Evolutionary conservation across 305 asterid species (phyloP).

Genomic region (Fraxinus angustifolia): DNA sequence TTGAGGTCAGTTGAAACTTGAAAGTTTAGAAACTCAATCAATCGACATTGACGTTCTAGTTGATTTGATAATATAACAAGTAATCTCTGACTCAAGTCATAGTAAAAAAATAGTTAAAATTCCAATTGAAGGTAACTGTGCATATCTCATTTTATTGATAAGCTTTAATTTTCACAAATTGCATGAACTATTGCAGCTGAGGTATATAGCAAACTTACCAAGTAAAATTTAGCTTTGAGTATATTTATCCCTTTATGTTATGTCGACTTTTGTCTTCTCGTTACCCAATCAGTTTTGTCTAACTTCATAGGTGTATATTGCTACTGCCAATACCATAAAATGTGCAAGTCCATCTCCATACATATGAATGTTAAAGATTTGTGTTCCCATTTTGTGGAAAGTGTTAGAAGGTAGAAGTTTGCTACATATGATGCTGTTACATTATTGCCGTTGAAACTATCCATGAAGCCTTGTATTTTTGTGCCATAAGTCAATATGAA

Average conservation of each 20-base stretch:
- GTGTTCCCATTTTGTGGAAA: background rate
- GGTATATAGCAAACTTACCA: background rate
- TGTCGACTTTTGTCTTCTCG: background rate
- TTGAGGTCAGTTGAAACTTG: constrained; percentile 60
- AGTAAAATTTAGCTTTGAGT: background rate
- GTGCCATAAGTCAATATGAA: background rate
- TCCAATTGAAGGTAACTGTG: background rate
- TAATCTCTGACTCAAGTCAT: background rate
- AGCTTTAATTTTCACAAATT: background rate
- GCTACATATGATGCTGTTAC: background rate
- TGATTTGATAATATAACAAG: background rate
- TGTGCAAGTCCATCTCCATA: background rate
- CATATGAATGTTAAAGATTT: background rate
- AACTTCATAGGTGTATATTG: background rate
- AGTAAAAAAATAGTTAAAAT: background rate
- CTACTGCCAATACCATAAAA: background rate
- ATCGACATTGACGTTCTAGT: background rate
- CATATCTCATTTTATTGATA: background rate
- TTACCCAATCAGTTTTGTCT: background rate
- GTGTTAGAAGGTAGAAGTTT: background rate
- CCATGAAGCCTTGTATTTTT: background rate
- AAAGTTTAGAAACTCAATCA: background rate
- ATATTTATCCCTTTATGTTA: background rate
- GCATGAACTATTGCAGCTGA: background rate
- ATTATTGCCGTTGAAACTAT: background rate